Evolutionary conservation across 345 rosid species (phyloP).

Genomic region (Salix brachista): DNA sequence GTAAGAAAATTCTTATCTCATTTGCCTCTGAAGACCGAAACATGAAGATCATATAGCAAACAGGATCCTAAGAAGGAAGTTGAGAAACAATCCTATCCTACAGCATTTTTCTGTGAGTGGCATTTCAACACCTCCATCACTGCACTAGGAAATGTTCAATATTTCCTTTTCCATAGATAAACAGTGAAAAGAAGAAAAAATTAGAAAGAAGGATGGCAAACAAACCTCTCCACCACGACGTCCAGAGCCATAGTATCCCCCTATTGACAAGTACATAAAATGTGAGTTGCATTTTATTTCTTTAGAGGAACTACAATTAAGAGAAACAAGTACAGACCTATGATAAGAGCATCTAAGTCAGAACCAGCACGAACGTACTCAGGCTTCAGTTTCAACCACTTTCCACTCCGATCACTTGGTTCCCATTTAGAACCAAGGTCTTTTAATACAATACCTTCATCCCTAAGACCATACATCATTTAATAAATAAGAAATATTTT

Average conservation of each 20-base stretch:
- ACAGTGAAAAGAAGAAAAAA: neutral
- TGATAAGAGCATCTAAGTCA: conserved; percentile 90
- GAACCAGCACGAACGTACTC: conserved; percentile 78
- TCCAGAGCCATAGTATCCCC: conserved; percentile 97
- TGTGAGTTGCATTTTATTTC: neutral
- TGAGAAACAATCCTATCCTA: neutral
- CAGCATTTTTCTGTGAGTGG: neutral
- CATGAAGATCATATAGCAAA: neutral
- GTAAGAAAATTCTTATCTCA: neutral
- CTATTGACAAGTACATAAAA: conserved; percentile 33
- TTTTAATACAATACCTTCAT: conserved; percentile 85
- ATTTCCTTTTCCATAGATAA: neutral
- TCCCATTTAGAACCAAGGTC: conserved; percentile 96
- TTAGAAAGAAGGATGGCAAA: conserved; percentile 13
- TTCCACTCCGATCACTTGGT: conserved; percentile 94
- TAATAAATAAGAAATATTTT: neutral
- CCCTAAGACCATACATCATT: conserved; percentile 35
- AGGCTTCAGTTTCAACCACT: conserved; percentile 96
- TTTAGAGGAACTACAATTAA: conserved; percentile 2
- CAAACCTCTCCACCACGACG: conserved; percentile 88
- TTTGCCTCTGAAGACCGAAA: neutral
- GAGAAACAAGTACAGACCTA: conserved; percentile 48
- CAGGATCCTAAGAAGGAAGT: neutral
- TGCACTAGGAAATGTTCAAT: neutral
- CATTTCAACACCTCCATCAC: neutral